Conservation (phyloP, 2,329 filamentous ascomycete genomes). For the Pestalotiopsis sp. region DNA sequence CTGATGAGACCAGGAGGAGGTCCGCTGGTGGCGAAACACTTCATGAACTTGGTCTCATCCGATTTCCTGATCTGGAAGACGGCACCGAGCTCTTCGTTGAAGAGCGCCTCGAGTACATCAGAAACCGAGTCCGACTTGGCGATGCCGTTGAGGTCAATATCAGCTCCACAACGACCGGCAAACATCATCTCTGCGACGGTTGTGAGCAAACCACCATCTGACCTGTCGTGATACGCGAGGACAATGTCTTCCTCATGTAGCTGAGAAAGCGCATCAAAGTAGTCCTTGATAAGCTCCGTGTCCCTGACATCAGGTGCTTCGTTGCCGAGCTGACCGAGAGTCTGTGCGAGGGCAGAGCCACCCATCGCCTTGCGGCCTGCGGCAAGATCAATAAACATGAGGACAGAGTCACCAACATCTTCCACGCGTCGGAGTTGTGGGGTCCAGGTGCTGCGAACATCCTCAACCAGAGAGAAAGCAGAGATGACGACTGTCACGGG, state of each 20-base stretch:
- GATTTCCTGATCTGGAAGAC: constrained; percentile 91
- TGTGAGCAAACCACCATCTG: constrained; percentile 89
- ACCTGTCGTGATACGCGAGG: constrained; percentile 92
- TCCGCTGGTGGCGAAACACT: constrained; percentile 89
- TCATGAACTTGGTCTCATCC: constrained; percentile 83
- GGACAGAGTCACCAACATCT: constrained; percentile 84
- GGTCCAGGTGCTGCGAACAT: constrained; percentile 90
- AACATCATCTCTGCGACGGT: constrained; percentile 98
- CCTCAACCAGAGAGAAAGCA: constrained; percentile 82
- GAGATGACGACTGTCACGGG: constrained; percentile 91
- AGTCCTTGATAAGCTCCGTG: constrained; percentile 80
- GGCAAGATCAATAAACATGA: constrained; percentile 91
- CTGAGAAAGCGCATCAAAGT: constrained; percentile 81
- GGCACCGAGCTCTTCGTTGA: constrained; percentile 95
- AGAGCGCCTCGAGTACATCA: constrained; percentile 75
- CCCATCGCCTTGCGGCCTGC: constrained; percentile 80
- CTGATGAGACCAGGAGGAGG: constrained; percentile 80
- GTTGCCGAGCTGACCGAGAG: constrained; percentile 82
- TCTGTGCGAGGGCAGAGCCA: constrained; percentile 88
- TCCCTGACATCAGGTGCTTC: constrained; percentile 86
- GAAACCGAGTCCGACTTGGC: constrained; percentile 63
- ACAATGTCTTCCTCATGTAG: constrained; percentile 64
- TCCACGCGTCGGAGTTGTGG: constrained; percentile 81
- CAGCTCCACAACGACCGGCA: constrained; percentile 85
- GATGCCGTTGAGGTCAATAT: constrained; percentile 80